These are phyloP conservation scores for Diplodia sapinea DNA, from an alignment of 2,329 filamentous ascomycete genomes.

Conservation along the genomic window DNA sequence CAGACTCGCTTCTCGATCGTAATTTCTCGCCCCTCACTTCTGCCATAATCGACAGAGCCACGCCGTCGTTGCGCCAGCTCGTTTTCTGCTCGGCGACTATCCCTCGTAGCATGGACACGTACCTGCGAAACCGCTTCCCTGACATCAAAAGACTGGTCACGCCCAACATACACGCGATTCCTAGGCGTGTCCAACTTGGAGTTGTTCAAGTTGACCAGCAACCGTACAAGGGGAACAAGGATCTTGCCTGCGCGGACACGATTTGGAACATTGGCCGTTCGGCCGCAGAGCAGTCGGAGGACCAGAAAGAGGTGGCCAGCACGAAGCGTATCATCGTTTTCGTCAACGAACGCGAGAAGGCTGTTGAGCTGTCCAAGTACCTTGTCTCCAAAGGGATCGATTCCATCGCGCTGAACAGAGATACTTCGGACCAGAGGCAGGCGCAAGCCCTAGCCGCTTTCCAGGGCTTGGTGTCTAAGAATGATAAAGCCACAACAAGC, in stretches of 20 bases:
- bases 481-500: slow-evolving; percentile 19
- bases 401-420: slow-evolving; percentile 81
- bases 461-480: slow-evolving; percentile 53
- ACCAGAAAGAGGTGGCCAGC: slow-evolving; percentile 58
- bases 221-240: slow-evolving; percentile 92
- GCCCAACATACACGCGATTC: slow-evolving; percentile 94
- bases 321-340: slow-evolving; percentile 91
- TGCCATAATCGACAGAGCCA: slow-evolving; percentile 78
- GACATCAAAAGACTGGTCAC: slow-evolving; percentile 86
- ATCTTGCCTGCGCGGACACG: slow-evolving; percentile 89
- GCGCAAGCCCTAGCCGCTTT: slow-evolving; percentile 79
- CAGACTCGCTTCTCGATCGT: slow-evolving; percentile 92
- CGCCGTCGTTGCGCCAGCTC: slow-evolving; percentile 82
- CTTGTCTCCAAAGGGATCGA: slow-evolving; percentile 86
- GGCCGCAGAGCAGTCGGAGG: slow-evolving; percentile 50
- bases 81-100: slow-evolving; percentile 97
- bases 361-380: slow-evolving; percentile 78
- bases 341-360: slow-evolving; percentile 93
- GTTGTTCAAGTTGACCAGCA: slow-evolving; percentile 90
- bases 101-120: slow-evolving; percentile 83
- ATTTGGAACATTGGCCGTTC: slow-evolving; percentile 93
- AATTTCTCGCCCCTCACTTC: slow-evolving; percentile 86
- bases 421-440: slow-evolving; percentile 78
- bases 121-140: slow-evolving; percentile 81
- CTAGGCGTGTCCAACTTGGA: slow-evolving; percentile 88